Evolutionary conservation across 305 asterid species (phyloP).

Genomic region (Fraxinus dipetala): DNA sequence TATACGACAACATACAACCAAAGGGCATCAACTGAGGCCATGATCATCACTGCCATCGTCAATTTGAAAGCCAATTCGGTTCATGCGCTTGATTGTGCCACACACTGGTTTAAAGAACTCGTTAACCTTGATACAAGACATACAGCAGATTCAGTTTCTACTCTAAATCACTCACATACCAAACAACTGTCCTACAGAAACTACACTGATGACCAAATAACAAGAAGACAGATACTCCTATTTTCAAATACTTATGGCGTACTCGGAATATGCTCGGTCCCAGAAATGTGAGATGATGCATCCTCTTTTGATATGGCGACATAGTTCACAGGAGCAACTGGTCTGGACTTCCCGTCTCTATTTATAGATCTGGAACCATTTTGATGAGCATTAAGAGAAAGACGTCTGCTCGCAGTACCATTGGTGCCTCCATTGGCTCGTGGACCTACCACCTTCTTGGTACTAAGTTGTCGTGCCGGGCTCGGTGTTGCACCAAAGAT

Average conservation of each 20-base stretch:
- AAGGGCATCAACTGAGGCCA: neutral
- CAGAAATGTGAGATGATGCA: slow-evolving; percentile 37
- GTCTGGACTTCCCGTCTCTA: slow-evolving; percentile 71
- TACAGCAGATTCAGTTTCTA: neutral
- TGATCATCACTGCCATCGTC: neutral
- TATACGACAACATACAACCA: neutral
- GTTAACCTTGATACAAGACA: neutral
- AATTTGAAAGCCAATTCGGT: neutral
- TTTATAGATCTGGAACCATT: slow-evolving; percentile 70
- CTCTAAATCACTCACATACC: neutral
- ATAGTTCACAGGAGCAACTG: slow-evolving; percentile 69
- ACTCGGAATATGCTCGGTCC: slow-evolving; percentile 29
- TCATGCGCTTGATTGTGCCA: neutral
- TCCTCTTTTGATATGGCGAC: slow-evolving; percentile 75
- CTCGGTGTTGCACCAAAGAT: slow-evolving; percentile 74
- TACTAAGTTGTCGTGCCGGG: slow-evolving; percentile 71
- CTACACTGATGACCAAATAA: neutral
- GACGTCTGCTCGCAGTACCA: slow-evolving; percentile 62
- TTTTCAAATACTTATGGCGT: slow-evolving; percentile 24
- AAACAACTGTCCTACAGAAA: neutral
- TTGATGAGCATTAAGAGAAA: slow-evolving; percentile 73
- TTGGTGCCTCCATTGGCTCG: slow-evolving; percentile 69
- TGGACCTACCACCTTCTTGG: slow-evolving; percentile 71
- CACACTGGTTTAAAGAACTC: neutral
- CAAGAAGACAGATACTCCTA: neutral